Conservation (phyloP, 495 filamentous ascomycete species). For the Xylaria scruposa region DNA sequence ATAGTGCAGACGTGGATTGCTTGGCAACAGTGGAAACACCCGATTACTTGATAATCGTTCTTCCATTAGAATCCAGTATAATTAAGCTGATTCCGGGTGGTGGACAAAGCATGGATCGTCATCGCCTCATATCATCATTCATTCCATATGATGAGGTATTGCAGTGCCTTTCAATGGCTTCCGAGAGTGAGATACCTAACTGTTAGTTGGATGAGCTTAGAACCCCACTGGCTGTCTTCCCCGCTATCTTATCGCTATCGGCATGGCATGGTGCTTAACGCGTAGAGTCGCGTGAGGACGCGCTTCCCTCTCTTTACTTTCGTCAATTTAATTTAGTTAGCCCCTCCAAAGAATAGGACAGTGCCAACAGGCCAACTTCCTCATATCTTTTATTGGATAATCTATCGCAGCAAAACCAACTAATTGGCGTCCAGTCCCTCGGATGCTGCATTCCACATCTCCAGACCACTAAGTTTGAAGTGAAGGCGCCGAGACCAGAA, state of each 20-base stretch:
- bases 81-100: too few species aligned
- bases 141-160: neutral
- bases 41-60: neutral
- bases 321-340: neutral
- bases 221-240: too few species aligned
- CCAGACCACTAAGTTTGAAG: neutral
- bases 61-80: neutral
- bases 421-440: neutral
- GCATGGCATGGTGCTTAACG: slow-evolving; percentile 8
- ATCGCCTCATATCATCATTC: neutral
- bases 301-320: slow-evolving; percentile 11
- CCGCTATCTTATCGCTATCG: slow-evolving; percentile 19
- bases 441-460: slow-evolving; percentile 2
- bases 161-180: neutral
- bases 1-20: slow-evolving; percentile 42
- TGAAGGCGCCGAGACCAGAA: slow-evolving; percentile 2
- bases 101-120: neutral
- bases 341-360: neutral
- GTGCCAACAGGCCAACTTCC: neutral
- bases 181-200: neutral
- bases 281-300: slow-evolving; percentile 20
- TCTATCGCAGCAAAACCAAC: neutral
- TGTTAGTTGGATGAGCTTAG: too few species aligned
- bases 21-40: slow-evolving; percentile 37
- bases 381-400: neutral